These are phyloP conservation scores for Rasamsonia emersonii DNA, from an alignment of 2,329 filamentous ascomycete genomes.

Conservation along the genomic window DNA sequence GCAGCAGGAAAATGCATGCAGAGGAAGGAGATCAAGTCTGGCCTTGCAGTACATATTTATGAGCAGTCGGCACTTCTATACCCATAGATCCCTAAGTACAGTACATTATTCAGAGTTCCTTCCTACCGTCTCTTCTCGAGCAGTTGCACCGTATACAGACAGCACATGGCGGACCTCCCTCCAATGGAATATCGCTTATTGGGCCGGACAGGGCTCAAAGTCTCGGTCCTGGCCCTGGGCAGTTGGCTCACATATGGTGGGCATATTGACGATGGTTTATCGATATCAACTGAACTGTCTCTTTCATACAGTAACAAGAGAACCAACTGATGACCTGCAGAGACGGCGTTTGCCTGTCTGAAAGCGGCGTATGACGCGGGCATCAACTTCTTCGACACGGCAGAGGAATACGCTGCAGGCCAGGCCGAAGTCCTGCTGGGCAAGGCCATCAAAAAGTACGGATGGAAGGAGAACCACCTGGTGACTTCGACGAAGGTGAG, in stretches of 20 bases:
- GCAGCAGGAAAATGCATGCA: too few species aligned
- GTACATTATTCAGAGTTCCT: background rate
- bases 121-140: background rate
- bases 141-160: constrained; percentile 1
- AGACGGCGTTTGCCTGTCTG: constrained; percentile 28
- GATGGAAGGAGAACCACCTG: constrained; percentile 49
- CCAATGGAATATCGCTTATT: constrained; percentile 5
- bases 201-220: constrained; percentile 52
- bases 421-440: constrained; percentile 49
- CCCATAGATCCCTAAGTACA: constrained; percentile 1
- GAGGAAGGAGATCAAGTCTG: too few species aligned
- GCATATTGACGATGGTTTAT: constrained; percentile 56
- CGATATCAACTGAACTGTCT: too few species aligned
- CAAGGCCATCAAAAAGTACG: constrained; percentile 46
- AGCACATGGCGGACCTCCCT: constrained; percentile 1
- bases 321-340: constrained; percentile 11
- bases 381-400: constrained; percentile 52
- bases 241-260: constrained; percentile 50
- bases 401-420: constrained; percentile 42
- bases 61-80: too few species aligned
- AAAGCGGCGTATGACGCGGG: constrained; percentile 49
- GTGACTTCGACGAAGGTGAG: constrained; percentile 28
- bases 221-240: constrained; percentile 62
- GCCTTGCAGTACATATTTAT: too few species aligned
- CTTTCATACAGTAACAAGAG: too few species aligned